These are phyloP conservation scores for Miscanthus lutarioriparius DNA, from an alignment of 176 grass and related monocot genomes.

Conservation along the genomic window DNA sequence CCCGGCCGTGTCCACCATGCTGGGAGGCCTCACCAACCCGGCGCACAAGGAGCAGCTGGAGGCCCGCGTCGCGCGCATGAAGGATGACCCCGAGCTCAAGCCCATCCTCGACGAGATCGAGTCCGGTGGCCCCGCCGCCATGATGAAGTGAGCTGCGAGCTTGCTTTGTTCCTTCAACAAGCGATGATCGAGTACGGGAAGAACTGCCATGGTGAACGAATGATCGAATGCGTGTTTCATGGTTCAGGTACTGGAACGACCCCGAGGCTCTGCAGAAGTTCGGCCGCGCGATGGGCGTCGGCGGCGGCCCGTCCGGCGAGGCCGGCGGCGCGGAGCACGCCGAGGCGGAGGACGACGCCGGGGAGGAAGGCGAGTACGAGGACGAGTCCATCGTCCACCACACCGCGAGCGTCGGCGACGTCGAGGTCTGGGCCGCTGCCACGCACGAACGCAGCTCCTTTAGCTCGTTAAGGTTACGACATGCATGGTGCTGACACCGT, in stretches of 20 bases:
- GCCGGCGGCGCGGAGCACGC: conserved; percentile 11
- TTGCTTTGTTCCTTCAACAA: too few species aligned
- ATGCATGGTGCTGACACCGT: background rate
- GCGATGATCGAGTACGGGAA: too few species aligned
- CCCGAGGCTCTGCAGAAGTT: conserved; percentile 93
- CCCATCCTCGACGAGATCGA: conserved; percentile 97
- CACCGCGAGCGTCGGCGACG: conserved; percentile 79
- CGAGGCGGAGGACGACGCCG: conserved; percentile 51
- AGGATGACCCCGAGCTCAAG: conserved; percentile 82
- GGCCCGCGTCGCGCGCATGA: conserved; percentile 73
- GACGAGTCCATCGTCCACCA: conserved; percentile 87
- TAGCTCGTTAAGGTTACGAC: too few species aligned
- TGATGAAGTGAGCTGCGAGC: conserved; percentile 73
- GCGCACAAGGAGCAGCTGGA: conserved; percentile 73
- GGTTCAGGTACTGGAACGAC: conserved; percentile 88
- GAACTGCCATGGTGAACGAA: too few species aligned
- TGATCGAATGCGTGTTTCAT: too few species aligned
- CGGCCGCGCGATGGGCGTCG: conserved; percentile 77
- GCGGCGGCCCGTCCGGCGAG: conserved; percentile 41
- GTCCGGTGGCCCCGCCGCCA: conserved; percentile 72
- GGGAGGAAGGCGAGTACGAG: conserved; percentile 70
- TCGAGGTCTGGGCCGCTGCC: conserved; percentile 46
- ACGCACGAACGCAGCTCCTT: too few species aligned
- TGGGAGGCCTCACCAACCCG: conserved; percentile 81
- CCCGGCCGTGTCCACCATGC: conserved; percentile 69